Conservation (phyloP, 179 eudicot species). For the Vitellaria paradoxa region DNA sequence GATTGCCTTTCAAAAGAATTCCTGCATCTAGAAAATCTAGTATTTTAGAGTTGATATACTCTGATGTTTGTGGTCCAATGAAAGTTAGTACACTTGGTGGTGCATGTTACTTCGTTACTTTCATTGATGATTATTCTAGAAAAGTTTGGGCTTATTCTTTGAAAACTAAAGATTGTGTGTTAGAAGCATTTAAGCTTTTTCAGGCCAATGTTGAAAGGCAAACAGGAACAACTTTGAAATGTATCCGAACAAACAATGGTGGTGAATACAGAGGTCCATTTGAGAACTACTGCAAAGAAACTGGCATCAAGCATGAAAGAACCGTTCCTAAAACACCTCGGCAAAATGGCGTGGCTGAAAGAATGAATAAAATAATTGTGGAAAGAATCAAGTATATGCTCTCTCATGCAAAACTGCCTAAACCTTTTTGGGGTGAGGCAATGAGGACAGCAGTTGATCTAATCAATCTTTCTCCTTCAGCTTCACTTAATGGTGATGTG, state of each 20-base stretch:
- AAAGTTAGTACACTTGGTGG: background rate
- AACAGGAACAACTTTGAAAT: too few relatives aligned
- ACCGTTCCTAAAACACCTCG: background rate
- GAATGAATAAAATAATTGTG: background rate
- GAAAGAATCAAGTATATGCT: background rate
- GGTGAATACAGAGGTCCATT: too few relatives aligned
- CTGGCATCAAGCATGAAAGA: too few relatives aligned
- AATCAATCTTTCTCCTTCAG: background rate
- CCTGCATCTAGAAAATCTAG: background rate
- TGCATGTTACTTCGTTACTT: background rate
- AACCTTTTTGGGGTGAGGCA: background rate
- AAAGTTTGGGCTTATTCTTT: too few relatives aligned
- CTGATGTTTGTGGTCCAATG: background rate
- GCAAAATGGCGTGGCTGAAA: background rate
- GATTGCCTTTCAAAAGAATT: background rate
- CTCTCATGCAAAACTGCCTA: background rate
- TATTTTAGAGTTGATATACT: background rate
- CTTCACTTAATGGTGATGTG: background rate
- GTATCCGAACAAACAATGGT: too few relatives aligned
- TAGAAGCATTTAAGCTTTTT: too few relatives aligned
- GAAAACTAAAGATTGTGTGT: too few relatives aligned
- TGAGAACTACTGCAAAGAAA: background rate
- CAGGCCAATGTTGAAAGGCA: background rate
- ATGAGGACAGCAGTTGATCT: background rate
- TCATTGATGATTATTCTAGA: background rate